Base-by-base conservation (phyloP, 495 filamentous ascomycete genomes). In the Chlorociboria aeruginascens region DNA sequence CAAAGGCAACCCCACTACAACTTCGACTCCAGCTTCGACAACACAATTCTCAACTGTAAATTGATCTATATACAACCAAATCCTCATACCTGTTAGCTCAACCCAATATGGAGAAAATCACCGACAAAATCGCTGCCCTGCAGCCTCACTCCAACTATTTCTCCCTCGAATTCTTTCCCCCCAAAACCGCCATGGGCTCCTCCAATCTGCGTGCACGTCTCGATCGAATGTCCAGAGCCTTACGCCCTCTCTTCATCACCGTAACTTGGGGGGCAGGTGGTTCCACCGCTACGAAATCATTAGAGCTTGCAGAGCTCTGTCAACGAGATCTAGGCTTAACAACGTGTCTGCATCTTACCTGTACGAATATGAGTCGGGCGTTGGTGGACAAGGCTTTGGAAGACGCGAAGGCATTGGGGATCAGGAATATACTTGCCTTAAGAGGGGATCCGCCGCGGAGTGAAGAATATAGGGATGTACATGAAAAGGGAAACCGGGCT, bases 231-330 rank as follows among this genome's bases (percentile, higher is more conserved):
- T 81, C 90, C 25, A 77, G 81, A 49, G 87, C 86, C 4, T 71
- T 98, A 38, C 83, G 85, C 3, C 92, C 92, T 40, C 73, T 97
- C 28, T 98, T 98, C 61, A 86, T 98, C 35, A 97, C 86, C 46
- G 89, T 98, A 43, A 98, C 92, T 42, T 98, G 92, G 92, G 93
- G 93, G 45, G 92, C 92, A 43, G 92, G 92, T 49, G 92, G 93
- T 40, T 89, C 82, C 55, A 98, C 92, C 1, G 82, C 87, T 7
- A 73, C 76, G 46, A 89, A 94, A 68, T 92, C 86, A 30, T 78
- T 98, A 37, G 88, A 96, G 63, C 73, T 98, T 50, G 92, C 93
- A 40, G 93, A 96, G 67, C 81, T 96, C 55, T 96, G 89, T 63
- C 92, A 97, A 66, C 70, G 87, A 17, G 85, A 94, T 58, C 69